phyloP scores from a whole-genome alignment of 2,329 filamentous ascomycete genomes.

The Microdochium trichocladiopsis region DNA sequence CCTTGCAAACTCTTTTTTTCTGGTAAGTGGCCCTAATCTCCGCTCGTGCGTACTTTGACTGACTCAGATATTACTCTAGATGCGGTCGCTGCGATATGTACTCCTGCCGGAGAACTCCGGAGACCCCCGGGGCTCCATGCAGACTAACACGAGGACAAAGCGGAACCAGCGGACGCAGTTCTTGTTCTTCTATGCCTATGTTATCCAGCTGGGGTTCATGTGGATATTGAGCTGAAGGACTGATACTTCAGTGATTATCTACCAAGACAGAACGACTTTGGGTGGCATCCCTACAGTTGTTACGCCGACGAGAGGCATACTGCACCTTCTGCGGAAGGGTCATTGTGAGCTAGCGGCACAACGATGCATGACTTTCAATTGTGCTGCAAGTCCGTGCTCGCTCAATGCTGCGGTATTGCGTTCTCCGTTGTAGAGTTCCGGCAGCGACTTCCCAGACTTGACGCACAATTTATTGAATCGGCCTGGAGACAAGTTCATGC shows the following conservation, averaged over 20 bases:
- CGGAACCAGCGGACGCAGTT: slow-evolving; percentile 86
- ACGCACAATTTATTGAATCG: no score
- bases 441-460: no score
- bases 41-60: background rate
- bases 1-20: slow-evolving; percentile 86
- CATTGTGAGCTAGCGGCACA: no score
- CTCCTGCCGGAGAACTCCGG: slow-evolving; percentile 75
- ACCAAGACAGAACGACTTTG: background rate
- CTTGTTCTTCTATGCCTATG: slow-evolving; percentile 87
- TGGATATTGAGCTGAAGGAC: slow-evolving; percentile 52
- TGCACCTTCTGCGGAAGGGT: no score
- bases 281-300: no score
- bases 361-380: no score
- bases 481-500: no score
- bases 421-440: no score
- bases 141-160: slow-evolving; percentile 73
- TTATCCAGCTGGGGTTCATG: slow-evolving; percentile 94
- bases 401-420: no score
- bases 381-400: no score
- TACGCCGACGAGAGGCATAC: no score
- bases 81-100: slow-evolving; percentile 93
- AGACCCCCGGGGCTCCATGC: slow-evolving; percentile 57
- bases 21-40: slow-evolving; percentile 53
- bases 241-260: background rate
- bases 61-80: slow-evolving; percentile 41